Conservation (phyloP, 192 early-diverging fungal genomes). For the Backusella australiensis region DNA sequence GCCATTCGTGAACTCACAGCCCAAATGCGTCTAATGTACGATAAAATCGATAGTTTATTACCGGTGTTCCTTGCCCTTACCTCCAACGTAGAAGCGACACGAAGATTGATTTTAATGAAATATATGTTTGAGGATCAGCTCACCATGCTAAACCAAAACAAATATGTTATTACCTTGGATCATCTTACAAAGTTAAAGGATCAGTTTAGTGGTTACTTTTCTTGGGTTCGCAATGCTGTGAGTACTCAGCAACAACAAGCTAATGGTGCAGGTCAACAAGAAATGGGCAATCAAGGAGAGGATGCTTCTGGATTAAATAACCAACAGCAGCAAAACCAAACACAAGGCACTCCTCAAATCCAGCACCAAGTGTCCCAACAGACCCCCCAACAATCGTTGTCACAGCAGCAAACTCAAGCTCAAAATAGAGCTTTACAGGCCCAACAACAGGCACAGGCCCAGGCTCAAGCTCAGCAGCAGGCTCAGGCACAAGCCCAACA, state of each 20-base stretch:
- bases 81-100: conserved; percentile 43
- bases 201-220: conserved; percentile 45
- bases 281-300: background rate
- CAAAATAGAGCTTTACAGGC: conserved; percentile 2
- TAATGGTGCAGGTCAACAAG: background rate
- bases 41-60: conserved; percentile 46
- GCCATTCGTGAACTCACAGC: conserved; percentile 39
- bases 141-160: conserved; percentile 38
- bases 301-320: background rate
- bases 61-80: conserved; percentile 48
- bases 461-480: background rate
- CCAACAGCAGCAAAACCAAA: conserved; percentile 7
- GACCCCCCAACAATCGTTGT: conserved; percentile 12
- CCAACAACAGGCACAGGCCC: conserved; percentile 16
- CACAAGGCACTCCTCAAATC: conserved; percentile 1
- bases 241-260: background rate
- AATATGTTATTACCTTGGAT: conserved; percentile 45
- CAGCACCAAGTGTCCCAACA: conserved; percentile 6
- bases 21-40: conserved; percentile 41
- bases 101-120: conserved; percentile 49
- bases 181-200: conserved; percentile 46
- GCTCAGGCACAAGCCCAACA: background rate
- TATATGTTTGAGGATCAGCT: conserved; percentile 55
- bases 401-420: conserved; percentile 19
- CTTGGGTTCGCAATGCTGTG: conserved; percentile 42